These are phyloP conservation scores for Candolleomyces efflorescens DNA, from an alignment of 768 basidiomycete genomes.

Conservation along the genomic window DNA sequence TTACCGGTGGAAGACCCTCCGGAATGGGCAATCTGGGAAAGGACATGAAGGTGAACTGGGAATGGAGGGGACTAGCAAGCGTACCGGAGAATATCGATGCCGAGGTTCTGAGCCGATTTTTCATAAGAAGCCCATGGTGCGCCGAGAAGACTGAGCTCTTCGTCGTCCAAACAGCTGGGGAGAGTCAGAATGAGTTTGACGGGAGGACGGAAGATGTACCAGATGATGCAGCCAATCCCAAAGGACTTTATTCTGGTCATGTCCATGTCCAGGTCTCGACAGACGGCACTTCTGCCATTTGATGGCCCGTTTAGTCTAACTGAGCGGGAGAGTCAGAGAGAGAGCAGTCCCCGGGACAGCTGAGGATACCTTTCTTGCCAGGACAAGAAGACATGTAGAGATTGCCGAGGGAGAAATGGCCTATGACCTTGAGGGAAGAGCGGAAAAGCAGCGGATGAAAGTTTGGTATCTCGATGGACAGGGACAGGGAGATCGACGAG, in stretches of 20 bases:
- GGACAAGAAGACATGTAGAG: slow-evolving; percentile 88
- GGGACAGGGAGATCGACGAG: slow-evolving; percentile 15
- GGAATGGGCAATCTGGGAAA: slow-evolving; percentile 68
- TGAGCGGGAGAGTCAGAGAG: slow-evolving; percentile 20
- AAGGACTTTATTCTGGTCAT: slow-evolving; percentile 68
- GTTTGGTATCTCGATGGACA: slow-evolving; percentile 13
- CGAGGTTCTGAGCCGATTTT: slow-evolving; percentile 51
- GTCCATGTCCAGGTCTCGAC: slow-evolving; percentile 77
- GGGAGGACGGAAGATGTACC: slow-evolving; percentile 40
- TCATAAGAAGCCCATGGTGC: slow-evolving; percentile 80
- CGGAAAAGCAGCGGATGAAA: not conserved
- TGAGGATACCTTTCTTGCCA: slow-evolving; percentile 78
- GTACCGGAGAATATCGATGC: slow-evolving; percentile 79
- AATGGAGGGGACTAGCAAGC: slow-evolving; percentile 9
- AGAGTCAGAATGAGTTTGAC: slow-evolving; percentile 1
- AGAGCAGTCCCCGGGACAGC: not conserved
- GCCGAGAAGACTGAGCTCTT: slow-evolving; percentile 83
- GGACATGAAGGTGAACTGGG: slow-evolving; percentile 21
- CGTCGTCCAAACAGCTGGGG: slow-evolving; percentile 76
- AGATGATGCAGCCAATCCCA: slow-evolving; percentile 78
- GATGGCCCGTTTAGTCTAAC: slow-evolving; percentile 73
- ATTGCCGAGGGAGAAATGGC: slow-evolving; percentile 62
- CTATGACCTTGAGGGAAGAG: not conserved
- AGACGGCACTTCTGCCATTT: slow-evolving; percentile 77
- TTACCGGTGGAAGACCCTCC: slow-evolving; percentile 81